Evolutionary conservation across 1,284 basidiomycete species (phyloP), one percentile per base, ranked within the genome.

Genomic region (Rhodotorula sp.): DNA sequence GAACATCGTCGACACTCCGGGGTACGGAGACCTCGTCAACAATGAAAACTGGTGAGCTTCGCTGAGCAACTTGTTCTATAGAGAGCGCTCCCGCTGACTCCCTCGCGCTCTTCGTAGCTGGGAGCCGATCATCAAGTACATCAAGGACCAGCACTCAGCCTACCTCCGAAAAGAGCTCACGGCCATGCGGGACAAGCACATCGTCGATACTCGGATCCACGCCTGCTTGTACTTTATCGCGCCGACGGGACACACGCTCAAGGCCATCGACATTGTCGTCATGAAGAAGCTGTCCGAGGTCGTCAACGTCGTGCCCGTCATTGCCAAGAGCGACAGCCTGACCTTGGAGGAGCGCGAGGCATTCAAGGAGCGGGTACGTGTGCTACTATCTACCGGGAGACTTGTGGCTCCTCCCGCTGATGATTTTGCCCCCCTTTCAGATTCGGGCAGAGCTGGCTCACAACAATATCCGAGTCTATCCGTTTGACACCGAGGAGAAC

Each of bases 281-380:
- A 93, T 99, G 89, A 98, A 98, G 86, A 98, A 97, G 85, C 85
- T 99, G 67, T 90, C 89, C 80, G 95, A 99, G 81, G 95, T 99
- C 53, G 95, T 97, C 82, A 99, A 99, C 79, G 95, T 99, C 60
- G 95, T 99, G 10, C 96, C 95, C 20, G 91, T 99, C 72, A 98
- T 99, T 80, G 95, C 96, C 78, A 99, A 99, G 86, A 87, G 91
- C n/a, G 95, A 99, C 82, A 90, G 89, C 74, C 84, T 99, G 82
- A 98, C 95, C 1, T 82, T 94, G 72, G 94, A 96, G 76, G 96
- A 99, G 84, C 85, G 94, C 73, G 90, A 91, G 73, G 84, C 85
- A 33, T 99, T 99, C 87, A 99, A 98, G 86, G 85, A 88, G 79
- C 89, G 93, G 84, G 91, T 91, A 45, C 75, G 82, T 45, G 78